Percentiles rank a stretch among this genome's conserved stretches.
phyloP scores from a whole-genome alignment of 805 yeast species.

The Candida mattraensis region DNA sequence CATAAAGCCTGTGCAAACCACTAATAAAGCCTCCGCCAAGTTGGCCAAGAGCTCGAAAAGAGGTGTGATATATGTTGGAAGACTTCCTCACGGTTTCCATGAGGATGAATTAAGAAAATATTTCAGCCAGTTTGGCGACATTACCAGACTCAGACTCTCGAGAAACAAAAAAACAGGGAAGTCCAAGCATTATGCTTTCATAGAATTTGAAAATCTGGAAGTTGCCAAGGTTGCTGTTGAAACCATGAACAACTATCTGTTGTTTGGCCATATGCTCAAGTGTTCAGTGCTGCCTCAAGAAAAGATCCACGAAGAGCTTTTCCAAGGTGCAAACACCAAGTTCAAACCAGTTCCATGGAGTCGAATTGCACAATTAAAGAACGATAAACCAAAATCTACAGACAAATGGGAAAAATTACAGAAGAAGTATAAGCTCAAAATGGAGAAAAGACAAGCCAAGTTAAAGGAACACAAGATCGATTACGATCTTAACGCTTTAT shows the following conservation, averaged over 20 bases:
- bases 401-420: conserved; percentile 57
- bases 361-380: conserved; percentile 49
- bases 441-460: conserved; percentile 45
- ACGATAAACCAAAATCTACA: conserved; percentile 57
- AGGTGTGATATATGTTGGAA: conserved; percentile 84
- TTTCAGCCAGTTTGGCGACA: conserved; percentile 88
- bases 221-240: conserved; percentile 91
- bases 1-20: conserved; percentile 20
- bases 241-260: conserved; percentile 90
- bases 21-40: conserved; percentile 6
- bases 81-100: conserved; percentile 90
- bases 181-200: conserved; percentile 87
- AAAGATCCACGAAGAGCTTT: conserved; percentile 55
- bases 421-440: conserved; percentile 42
- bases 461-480: conserved; percentile 61
- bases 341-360: conserved; percentile 62
- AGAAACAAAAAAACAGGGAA: conserved; percentile 89
- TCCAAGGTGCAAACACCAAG: conserved; percentile 53
- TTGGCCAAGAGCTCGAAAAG: conserved; percentile 33
- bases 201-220: conserved; percentile 72
- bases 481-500: conserved; percentile 35
- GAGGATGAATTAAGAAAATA: conserved; percentile 78
- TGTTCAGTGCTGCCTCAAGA: conserved; percentile 54
- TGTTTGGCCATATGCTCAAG: conserved; percentile 84
- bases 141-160: conserved; percentile 74